A percentile compares a stretch with the other conserved stretches of the same genome.
These are phyloP conservation scores for Dissoconium aciculare DNA, from an alignment of 2,329 filamentous ascomycete species.

Conservation along the genomic window DNA sequence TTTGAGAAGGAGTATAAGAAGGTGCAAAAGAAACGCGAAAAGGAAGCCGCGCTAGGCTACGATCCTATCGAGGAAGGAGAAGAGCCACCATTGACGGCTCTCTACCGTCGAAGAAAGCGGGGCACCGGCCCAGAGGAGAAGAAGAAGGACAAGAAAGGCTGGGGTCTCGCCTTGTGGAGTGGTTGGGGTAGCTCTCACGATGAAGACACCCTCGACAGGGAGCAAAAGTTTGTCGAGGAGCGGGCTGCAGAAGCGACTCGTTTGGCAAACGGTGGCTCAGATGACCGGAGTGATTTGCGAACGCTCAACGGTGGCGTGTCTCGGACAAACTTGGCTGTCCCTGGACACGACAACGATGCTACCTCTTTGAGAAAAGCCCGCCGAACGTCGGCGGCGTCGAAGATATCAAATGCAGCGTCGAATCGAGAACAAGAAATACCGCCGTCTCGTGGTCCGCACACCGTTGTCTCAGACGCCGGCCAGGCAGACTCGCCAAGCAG, in stretches of 20 bases:
- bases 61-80: conserved; percentile 56
- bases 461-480: too few relatives aligned
- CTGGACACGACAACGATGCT: too few relatives aligned
- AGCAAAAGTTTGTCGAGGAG: conserved; percentile 32
- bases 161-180: conserved; percentile 70
- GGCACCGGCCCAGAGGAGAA: conserved; percentile 19
- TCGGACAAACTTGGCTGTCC: too few relatives aligned
- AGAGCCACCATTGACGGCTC: conserved; percentile 64
- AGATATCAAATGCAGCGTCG: too few relatives aligned
- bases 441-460: too few relatives aligned
- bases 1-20: conserved; percentile 55
- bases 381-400: too few relatives aligned
- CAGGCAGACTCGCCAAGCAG: too few relatives aligned
- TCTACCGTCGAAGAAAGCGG: conserved; percentile 36
- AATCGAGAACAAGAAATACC: too few relatives aligned
- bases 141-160: conserved; percentile 33
- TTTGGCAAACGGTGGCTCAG: too few relatives aligned
- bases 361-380: too few relatives aligned
- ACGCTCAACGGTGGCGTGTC: conserved; percentile 5
- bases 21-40: conserved; percentile 57
- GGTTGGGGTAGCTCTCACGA: conserved; percentile 84
- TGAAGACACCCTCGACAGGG: conserved; percentile 52
- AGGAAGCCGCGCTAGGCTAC: conserved; percentile 58
- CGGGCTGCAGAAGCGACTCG: conserved; percentile 2
- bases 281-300: too few relatives aligned